phyloP scores from a whole-genome alignment of 768 basidiomycete genomes.

The Stropharia rugosoannulata region DNA sequence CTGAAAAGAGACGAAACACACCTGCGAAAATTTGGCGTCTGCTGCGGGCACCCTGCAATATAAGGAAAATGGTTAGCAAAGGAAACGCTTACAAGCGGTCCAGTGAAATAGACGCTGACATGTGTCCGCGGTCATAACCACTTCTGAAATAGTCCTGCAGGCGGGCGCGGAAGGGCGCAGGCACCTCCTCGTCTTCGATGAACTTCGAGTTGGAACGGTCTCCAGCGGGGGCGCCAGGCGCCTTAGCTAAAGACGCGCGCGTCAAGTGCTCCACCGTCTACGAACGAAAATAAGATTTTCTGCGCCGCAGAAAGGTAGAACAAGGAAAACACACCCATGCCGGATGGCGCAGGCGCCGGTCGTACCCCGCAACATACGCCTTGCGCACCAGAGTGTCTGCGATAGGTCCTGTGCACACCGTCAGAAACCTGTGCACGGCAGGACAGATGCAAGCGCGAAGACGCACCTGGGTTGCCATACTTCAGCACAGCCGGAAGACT shows the following conservation, averaged over 20 bases:
- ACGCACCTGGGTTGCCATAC: conserved; percentile 77
- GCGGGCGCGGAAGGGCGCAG: conserved; percentile 74
- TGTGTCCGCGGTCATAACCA: conserved; percentile 96
- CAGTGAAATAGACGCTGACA: conserved; percentile 47
- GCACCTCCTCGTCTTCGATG: conserved; percentile 79
- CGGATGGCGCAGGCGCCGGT: conserved; percentile 86
- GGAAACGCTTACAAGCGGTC: background rate
- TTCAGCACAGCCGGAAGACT: conserved; percentile 49
- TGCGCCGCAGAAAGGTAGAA: background rate
- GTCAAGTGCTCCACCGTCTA: conserved; percentile 97
- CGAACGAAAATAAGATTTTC: background rate
- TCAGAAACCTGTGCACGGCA: background rate
- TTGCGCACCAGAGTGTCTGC: conserved; percentile 75
- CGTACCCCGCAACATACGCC: conserved; percentile 90
- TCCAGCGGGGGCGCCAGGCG: conserved; percentile 37
- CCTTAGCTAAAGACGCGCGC: conserved; percentile 59
- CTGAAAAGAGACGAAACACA: conserved; percentile 21
- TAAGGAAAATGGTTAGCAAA: background rate
- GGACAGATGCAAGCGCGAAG: background rate
- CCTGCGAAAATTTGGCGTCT: conserved; percentile 89
- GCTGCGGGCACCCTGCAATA: conserved; percentile 86
- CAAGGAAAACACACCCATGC: conserved; percentile 70
- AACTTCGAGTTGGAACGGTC: conserved; percentile 81
- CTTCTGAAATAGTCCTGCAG: conserved; percentile 90
- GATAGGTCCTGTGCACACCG: conserved; percentile 67